These are phyloP conservation scores for Entoloma clypeatum DNA, from an alignment of 1,284 basidiomycete species.

Conservation along the genomic window DNA sequence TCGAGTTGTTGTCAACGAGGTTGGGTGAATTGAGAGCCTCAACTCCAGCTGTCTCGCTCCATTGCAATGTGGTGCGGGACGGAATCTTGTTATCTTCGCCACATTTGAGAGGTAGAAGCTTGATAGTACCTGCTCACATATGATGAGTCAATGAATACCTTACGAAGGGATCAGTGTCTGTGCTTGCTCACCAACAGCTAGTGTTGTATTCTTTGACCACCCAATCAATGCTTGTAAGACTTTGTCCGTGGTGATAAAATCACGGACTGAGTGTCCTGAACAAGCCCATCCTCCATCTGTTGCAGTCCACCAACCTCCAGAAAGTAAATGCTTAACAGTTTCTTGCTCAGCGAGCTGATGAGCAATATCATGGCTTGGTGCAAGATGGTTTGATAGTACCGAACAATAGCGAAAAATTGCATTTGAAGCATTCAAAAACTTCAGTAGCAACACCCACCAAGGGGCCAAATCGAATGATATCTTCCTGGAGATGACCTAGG, in stretches of 20 bases:
- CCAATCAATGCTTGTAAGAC: too few species aligned
- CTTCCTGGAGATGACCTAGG: conserved; percentile 30
- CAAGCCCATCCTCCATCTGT: too few species aligned
- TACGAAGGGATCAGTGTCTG: too few species aligned
- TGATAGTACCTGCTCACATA: conserved; percentile 10
- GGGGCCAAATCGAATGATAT: conserved; percentile 34
- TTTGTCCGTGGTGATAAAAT: too few species aligned
- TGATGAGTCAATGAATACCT: too few species aligned
- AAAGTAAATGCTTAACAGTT: conserved; percentile 27
- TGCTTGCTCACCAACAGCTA: too few species aligned
- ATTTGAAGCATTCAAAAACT: conserved; percentile 35
- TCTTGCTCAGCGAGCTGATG: conserved; percentile 25
- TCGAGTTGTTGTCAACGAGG: not conserved
- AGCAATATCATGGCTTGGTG: conserved; percentile 38
- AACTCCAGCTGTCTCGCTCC: not conserved
- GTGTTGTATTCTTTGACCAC: too few species aligned
- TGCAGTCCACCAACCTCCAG: conserved; percentile 31
- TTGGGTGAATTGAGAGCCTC: not conserved
- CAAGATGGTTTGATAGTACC: conserved; percentile 33
- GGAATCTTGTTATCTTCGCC: conserved; percentile 3
- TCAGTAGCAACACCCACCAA: conserved; percentile 32
- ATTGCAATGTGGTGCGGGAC: not conserved
- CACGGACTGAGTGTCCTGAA: too few species aligned
- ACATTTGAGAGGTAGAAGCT: conserved; percentile 6
- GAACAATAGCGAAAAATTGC: conserved; percentile 32